A percentile compares a stretch with the other conserved stretches of the same genome.
Evolutionary conservation across 108 stramenopile genomes (phyloP).

Genomic region (Skeletonema tropicum): DNA sequence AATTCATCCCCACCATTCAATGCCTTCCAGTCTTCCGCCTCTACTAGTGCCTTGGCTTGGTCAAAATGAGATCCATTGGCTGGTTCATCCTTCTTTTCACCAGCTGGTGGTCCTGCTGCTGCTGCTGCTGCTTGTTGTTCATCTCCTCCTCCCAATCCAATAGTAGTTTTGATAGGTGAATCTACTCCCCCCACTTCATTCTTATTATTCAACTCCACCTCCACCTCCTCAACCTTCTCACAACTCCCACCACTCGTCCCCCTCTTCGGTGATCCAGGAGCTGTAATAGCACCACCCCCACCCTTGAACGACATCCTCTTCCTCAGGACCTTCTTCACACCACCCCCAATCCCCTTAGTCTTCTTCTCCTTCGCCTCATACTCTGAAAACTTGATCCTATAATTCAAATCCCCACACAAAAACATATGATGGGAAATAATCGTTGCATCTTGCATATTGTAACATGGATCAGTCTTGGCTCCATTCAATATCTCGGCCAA

Average conservation of each 20-base stretch:
- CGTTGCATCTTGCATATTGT: constrained; percentile 51
- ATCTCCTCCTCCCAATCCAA: not conserved
- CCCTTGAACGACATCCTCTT: not conserved
- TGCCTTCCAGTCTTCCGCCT: constrained; percentile 43
- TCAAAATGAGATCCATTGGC: constrained; percentile 49
- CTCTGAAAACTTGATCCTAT: constrained; percentile 36
- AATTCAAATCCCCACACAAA: constrained; percentile 57
- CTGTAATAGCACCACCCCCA: not conserved
- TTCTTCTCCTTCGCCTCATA: constrained; percentile 13
- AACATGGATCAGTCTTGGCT: constrained; percentile 45
- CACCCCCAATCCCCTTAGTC: not conserved
- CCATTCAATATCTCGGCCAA: constrained; percentile 40
- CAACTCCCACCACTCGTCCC: not conserved
- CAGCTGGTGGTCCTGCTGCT: not conserved
- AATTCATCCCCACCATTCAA: constrained; percentile 54
- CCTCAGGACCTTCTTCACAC: too few species aligned
- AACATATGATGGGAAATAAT: constrained; percentile 61
- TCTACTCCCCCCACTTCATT: not conserved
- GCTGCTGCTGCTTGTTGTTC: not conserved
- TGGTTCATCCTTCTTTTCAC: constrained; percentile 9
- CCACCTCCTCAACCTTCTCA: constrained; percentile 6
- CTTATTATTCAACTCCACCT: not conserved
- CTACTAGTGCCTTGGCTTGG: constrained; percentile 31
- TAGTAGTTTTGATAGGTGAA: not conserved
- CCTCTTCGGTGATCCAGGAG: not conserved